Evolutionary conservation across 2,329 filamentous ascomycete genomes (phyloP).

Genomic region (Xylogone sp.): DNA sequence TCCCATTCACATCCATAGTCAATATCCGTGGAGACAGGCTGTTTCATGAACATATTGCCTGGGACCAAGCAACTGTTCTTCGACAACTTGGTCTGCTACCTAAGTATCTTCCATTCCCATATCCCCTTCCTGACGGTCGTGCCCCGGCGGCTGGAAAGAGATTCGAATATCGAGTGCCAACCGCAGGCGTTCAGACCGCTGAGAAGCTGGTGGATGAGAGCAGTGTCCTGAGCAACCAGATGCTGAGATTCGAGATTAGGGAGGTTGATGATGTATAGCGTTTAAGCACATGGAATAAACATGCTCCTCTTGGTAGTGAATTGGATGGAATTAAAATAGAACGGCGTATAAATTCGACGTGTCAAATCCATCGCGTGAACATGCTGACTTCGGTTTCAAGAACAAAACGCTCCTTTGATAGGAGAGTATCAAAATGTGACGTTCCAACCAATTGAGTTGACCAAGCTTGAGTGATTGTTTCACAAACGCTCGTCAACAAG

Average conservation of each 20-base stretch:
- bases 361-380: background rate
- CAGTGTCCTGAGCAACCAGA: constrained; percentile 50
- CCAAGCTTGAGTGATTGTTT: background rate
- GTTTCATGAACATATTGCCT: constrained; percentile 68
- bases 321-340: background rate
- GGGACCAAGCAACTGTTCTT: constrained; percentile 64
- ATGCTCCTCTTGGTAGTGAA: background rate
- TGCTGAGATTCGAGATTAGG: constrained; percentile 34
- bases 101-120: constrained; percentile 37
- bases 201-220: constrained; percentile 45
- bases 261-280: constrained; percentile 25
- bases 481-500: background rate
- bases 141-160: constrained; percentile 28
- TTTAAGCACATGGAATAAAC: background rate
- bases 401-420: background rate
- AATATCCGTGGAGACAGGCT: constrained; percentile 65
- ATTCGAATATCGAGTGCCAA: constrained; percentile 58
- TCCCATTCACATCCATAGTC: constrained; percentile 63
- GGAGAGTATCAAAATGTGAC: background rate
- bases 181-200: constrained; percentile 51
- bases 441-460: background rate
- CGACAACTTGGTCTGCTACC: constrained; percentile 56
- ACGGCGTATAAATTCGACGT: background rate
- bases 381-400: background rate
- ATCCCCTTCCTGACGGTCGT: constrained; percentile 34